Base-by-base conservation (phyloP, 73 alveolate species). In the Durusdinium trenchii region DNA sequence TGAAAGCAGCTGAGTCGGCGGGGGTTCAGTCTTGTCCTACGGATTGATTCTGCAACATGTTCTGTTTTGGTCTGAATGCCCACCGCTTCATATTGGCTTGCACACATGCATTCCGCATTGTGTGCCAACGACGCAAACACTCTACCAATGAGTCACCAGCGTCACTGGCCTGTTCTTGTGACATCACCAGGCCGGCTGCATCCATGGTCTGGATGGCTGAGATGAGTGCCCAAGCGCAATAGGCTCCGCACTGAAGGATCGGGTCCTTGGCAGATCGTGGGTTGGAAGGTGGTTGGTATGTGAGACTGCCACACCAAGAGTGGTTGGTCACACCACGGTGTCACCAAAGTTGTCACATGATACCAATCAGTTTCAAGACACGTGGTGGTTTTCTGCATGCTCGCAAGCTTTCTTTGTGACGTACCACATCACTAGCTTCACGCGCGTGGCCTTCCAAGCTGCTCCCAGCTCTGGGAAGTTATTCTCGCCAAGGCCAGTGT, bases 21-120 rank as follows among this genome's bases (percentile, higher is more conserved):
- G 7, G 95, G 95, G 52, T 87, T 87, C 45, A 87, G 0, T 23
- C 69, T 7, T 6, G 86, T 87, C 5, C 40, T 2, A 32, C 12
- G 46, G 0, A 36, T 30, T 45, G 45, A 69, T 87, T 40, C 42
- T 87, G 86, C 23, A 87, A 6, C 28, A 38, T 32, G 46, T 87
- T 84, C 32, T 87, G 95, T 32, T 87, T 87, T 1, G 95, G 95
- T 26, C 95, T n/a, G 7, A 87, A 38, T 46, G 60, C 62, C 95
- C 95, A 87, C 46, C 95, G 85, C 50, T 45, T 60, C 35, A 10
- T 6, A 2, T 20, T 20, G 28, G 0, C 9, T 4, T 18, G 28
- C 6, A 3, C 20, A 73, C 84, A 45, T 1, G 5, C 26, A 23
- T 20, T 51, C 6, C n/a, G 42, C n/a, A 87, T 3, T 5, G 45